Evolutionary conservation across 257 asterid genomes (phyloP).

Genomic region (Sherardia arvensis): DNA sequence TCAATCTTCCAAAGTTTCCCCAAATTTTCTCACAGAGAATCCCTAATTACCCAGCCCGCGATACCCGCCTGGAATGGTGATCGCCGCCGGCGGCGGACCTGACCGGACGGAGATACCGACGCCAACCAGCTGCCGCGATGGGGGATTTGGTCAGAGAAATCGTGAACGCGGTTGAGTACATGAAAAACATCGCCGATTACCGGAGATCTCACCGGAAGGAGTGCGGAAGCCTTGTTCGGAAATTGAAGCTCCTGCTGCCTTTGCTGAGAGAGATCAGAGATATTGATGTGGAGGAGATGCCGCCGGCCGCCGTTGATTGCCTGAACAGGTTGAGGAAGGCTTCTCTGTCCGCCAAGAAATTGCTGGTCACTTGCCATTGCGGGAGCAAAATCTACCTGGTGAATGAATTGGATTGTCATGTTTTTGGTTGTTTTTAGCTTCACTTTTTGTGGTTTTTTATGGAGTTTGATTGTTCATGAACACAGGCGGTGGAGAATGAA

Average conservation of each 20-base stretch:
- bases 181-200: constrained; percentile 46
- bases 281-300: constrained; percentile 17
- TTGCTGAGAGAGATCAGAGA: constrained; percentile 52
- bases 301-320: constrained; percentile 33
- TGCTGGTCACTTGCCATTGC: constrained; percentile 53
- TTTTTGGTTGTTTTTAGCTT: neutral
- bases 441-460: neutral
- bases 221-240: constrained; percentile 40
- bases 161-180: constrained; percentile 35
- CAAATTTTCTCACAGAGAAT: neutral
- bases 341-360: constrained; percentile 52
- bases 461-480: neutral
- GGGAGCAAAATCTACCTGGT: constrained; percentile 93
- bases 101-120: constrained; percentile 16
- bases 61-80: constrained; percentile 9
- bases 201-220: constrained; percentile 69
- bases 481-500: constrained; percentile 62
- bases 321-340: constrained; percentile 52
- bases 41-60: neutral
- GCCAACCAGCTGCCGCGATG: neutral
- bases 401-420: neutral
- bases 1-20: neutral
- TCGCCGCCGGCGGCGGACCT: constrained; percentile 1
- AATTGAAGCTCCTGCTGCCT: constrained; percentile 51
- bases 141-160: constrained; percentile 39